A percentile compares a stretch with the other conserved stretches of the same genome.
phyloP scores from a whole-genome alignment of 257 asterid species.

The Nicotiana paniculata region DNA sequence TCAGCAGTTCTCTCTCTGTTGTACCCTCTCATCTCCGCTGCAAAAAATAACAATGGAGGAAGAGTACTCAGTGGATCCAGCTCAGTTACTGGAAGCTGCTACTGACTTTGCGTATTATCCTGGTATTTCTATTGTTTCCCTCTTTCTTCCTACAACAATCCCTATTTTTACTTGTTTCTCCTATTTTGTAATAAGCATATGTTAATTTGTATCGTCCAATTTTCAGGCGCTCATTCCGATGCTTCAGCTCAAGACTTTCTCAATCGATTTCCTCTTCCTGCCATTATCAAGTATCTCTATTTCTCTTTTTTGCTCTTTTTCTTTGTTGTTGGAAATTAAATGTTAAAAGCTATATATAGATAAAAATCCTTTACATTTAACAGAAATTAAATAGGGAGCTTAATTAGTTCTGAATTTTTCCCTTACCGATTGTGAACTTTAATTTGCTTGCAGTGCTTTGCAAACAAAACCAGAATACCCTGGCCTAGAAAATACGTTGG shows the following conservation, averaged over 20 bases:
- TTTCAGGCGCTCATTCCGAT: conserved; percentile 65
- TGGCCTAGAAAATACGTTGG: conserved; percentile 68
- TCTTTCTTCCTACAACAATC: too few species aligned
- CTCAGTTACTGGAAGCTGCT: conserved; percentile 67
- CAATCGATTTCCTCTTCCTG: conserved; percentile 72
- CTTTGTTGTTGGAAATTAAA: neutral
- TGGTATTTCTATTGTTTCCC: conserved; percentile 24
- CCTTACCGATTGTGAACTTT: conserved; percentile 11
- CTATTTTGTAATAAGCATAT: neutral
- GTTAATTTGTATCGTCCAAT: neutral
- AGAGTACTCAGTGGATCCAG: conserved; percentile 73
- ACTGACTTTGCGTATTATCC: conserved; percentile 51
- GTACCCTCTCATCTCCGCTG: neutral
- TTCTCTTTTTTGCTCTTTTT: neutral
- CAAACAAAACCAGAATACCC: conserved; percentile 71
- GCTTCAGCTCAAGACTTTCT: conserved; percentile 70
- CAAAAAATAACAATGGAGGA: conserved; percentile 40
- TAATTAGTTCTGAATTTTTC: neutral
- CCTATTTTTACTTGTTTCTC: neutral
- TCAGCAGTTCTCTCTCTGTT: neutral
- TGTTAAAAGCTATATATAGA: neutral
- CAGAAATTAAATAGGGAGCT: neutral
- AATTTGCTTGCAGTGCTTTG: conserved; percentile 44
- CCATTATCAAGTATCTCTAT: conserved; percentile 48
- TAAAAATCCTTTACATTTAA: neutral